A percentile compares a stretch with the other conserved stretches of the same genome.
These are phyloP conservation scores for Tylopilus sp. DNA, from an alignment of 1,284 basidiomycete genomes.

Conservation along the genomic window DNA sequence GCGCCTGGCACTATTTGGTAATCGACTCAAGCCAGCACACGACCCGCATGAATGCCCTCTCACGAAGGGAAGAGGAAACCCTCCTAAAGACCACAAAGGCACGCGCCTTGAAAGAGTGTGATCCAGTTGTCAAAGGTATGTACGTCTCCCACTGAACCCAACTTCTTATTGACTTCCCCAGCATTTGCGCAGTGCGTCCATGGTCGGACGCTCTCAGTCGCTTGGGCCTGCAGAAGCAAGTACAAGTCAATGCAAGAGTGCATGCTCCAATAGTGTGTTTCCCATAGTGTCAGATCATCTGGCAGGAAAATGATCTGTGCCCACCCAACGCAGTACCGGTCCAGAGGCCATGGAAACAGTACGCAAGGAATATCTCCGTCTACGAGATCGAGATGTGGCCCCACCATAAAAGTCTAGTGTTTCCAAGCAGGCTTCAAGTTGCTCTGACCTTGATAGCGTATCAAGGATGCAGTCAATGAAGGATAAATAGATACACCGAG, in stretches of 20 bases:
- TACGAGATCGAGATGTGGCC: conserved; percentile 42
- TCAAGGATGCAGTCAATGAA: not conserved
- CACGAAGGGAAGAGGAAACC: conserved; percentile 84
- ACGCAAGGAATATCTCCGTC: conserved; percentile 67
- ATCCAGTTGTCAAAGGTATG: conserved; percentile 66
- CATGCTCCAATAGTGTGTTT: conserved; percentile 74
- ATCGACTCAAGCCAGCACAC: conserved; percentile 3
- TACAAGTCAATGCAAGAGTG: conserved; percentile 75
- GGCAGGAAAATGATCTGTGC: not conserved
- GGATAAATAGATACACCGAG: conserved; percentile 6
- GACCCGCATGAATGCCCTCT: conserved; percentile 72
- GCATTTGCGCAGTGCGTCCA: conserved; percentile 82
- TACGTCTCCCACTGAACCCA: conserved; percentile 24
- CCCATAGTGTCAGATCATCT: not conserved
- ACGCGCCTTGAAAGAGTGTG: conserved; percentile 76
- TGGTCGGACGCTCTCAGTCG: conserved; percentile 79
- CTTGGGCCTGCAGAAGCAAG: conserved; percentile 75
- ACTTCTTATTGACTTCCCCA: conserved; percentile 33
- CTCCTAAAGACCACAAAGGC: conserved; percentile 80
- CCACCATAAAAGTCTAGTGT: not conserved
- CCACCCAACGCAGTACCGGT: conserved; percentile 49
- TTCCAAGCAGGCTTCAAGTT: not conserved
- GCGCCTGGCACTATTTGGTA: conserved; percentile 10
- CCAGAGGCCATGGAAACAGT: conserved; percentile 70
- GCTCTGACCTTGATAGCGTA: not conserved